phyloP scores from a whole-genome alignment of 164 flowering plant species.

The Litsea cubeba region DNA sequence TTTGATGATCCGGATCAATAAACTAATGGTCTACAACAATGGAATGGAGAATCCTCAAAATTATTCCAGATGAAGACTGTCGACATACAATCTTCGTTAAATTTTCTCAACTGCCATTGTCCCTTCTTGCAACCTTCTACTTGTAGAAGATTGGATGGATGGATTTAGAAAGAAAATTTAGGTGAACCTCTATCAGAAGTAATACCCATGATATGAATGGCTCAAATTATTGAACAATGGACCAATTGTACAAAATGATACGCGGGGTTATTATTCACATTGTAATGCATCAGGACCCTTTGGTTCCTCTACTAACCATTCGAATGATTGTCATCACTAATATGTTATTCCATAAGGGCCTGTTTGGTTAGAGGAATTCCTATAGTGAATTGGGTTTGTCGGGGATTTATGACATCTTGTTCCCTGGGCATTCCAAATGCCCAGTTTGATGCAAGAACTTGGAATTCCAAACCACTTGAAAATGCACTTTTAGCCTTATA shows the following conservation, averaged over 20 bases:
- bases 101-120: too few species aligned
- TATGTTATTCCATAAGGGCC: not conserved
- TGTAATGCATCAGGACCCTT: not conserved
- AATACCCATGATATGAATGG: not conserved
- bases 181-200: not conserved
- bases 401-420: too few species aligned
- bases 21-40: not conserved
- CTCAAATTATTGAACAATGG: not conserved
- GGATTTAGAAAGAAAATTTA: too few species aligned
- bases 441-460: too few species aligned
- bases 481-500: too few species aligned
- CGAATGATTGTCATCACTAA: not conserved
- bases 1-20: not conserved
- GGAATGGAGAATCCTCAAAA: not conserved
- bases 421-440: too few species aligned
- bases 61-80: not conserved
- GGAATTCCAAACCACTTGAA: too few species aligned
- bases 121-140: too few species aligned
- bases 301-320: not conserved
- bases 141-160: too few species aligned
- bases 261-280: too few species aligned
- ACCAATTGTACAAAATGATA: not conserved
- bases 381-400: too few species aligned
- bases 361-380: too few species aligned
- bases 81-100: not conserved